These are phyloP conservation scores for Lactarius hengduanensis DNA, from an alignment of 768 basidiomycete species.

Conservation along the genomic window DNA sequence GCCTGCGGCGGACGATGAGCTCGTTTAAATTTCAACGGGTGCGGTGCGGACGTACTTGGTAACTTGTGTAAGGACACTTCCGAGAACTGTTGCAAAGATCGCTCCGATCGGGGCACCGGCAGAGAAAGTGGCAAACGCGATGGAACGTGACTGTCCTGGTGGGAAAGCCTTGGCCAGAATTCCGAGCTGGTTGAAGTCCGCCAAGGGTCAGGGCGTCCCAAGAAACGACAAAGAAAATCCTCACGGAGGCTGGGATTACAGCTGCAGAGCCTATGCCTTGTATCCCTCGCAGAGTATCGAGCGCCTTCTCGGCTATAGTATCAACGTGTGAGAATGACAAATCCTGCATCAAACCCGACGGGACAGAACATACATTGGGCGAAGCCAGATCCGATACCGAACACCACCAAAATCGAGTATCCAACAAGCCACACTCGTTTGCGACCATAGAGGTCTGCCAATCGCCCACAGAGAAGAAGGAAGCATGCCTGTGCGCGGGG, in stretches of 20 bases:
- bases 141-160: slow-evolving; percentile 59
- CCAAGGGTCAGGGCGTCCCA: slow-evolving; percentile 9
- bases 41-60: slow-evolving; percentile 14
- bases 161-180: slow-evolving; percentile 82
- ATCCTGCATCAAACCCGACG: not conserved
- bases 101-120: slow-evolving; percentile 84
- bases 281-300: slow-evolving; percentile 72
- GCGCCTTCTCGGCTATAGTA: slow-evolving; percentile 49
- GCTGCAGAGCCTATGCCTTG: slow-evolving; percentile 81
- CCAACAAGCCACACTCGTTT: slow-evolving; percentile 67
- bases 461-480: slow-evolving; percentile 70
- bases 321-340: not conserved
- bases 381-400: slow-evolving; percentile 67
- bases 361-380: slow-evolving; percentile 42
- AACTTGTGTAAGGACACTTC: slow-evolving; percentile 63
- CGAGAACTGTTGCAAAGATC: slow-evolving; percentile 63
- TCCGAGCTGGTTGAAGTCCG: slow-evolving; percentile 52
- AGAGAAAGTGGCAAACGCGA: slow-evolving; percentile 81
- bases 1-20: slow-evolving; percentile 5
- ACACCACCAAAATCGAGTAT: slow-evolving; percentile 49
- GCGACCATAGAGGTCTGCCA: slow-evolving; percentile 78
- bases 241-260: slow-evolving; percentile 67
- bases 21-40: not conserved
- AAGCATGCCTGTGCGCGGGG: slow-evolving; percentile 63
- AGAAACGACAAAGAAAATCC: slow-evolving; percentile 25